Evolutionary conservation across 202 grass and related monocot species (phyloP).

Genomic region (Elaeis oleifera): DNA sequence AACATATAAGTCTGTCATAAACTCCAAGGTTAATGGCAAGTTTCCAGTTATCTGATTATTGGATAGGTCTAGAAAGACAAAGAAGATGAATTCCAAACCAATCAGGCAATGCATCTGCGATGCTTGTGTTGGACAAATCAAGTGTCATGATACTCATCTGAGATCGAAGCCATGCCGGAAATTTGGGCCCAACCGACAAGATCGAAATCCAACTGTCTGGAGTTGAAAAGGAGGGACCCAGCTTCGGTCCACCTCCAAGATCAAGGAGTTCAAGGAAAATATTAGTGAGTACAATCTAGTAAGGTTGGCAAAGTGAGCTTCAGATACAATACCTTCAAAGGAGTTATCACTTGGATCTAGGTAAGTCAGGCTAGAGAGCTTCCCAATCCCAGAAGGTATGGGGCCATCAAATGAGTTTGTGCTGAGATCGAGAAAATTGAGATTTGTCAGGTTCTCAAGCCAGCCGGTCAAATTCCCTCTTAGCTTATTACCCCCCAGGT

Average conservation of each 20-base stretch:
- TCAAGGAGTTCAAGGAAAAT: slow-evolving; percentile 21
- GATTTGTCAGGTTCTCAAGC: slow-evolving; percentile 22
- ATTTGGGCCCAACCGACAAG: slow-evolving; percentile 23
- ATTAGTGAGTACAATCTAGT: slow-evolving; percentile 16
- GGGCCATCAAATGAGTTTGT: slow-evolving; percentile 17
- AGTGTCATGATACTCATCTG: slow-evolving; percentile 15
- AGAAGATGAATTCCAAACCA: slow-evolving; percentile 38
- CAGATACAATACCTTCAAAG: slow-evolving; percentile 6
- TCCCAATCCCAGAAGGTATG: slow-evolving; percentile 13
- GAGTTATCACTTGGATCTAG: slow-evolving; percentile 4
- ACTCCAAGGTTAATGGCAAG: slow-evolving; percentile 15
- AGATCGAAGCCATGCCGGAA: slow-evolving; percentile 36
- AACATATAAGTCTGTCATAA: not conserved
- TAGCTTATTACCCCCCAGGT: slow-evolving; percentile 4
- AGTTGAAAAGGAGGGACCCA: slow-evolving; percentile 50
- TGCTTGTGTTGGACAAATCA: slow-evolving; percentile 23
- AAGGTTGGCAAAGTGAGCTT: slow-evolving; percentile 21
- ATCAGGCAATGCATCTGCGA: slow-evolving; percentile 18
- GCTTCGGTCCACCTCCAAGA: not conserved
- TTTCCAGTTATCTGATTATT: slow-evolving; percentile 28
- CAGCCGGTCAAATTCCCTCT: slow-evolving; percentile 14
- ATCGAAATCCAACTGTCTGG: not conserved
- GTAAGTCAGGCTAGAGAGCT: slow-evolving; percentile 2
- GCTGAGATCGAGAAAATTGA: slow-evolving; percentile 12
- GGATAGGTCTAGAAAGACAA: slow-evolving; percentile 19